A percentile compares a stretch with the other conserved stretches of the same genome.
phyloP scores from a whole-genome alignment of 2,329 filamentous ascomycete species.

The Endocalyx cinctus region DNA sequence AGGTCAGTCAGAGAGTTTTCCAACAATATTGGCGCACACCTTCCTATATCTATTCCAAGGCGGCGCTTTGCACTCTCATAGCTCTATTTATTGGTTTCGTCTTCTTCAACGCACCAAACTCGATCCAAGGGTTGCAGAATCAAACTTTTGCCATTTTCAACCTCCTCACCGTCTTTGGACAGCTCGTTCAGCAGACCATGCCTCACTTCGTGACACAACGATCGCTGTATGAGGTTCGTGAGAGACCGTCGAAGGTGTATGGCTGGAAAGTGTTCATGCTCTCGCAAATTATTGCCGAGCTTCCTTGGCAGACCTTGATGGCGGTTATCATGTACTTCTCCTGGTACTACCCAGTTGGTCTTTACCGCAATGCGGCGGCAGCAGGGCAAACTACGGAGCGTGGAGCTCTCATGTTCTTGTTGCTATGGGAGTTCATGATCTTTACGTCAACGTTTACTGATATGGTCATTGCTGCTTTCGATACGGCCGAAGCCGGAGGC shows the following conservation, averaged over 20 bases:
- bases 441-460: constrained; percentile 79
- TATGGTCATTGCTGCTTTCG: constrained; percentile 71
- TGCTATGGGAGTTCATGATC: constrained; percentile 69
- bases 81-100: constrained; percentile 79
- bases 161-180: constrained; percentile 75
- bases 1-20: constrained; percentile 72
- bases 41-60: constrained; percentile 83
- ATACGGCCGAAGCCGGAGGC: constrained; percentile 68
- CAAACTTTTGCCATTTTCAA: constrained; percentile 86
- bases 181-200: constrained; percentile 77
- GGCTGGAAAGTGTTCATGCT: constrained; percentile 83
- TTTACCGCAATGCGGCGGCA: constrained; percentile 63
- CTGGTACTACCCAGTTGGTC: constrained; percentile 83
- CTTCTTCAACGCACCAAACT: constrained; percentile 68
- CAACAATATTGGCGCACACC: constrained; percentile 91
- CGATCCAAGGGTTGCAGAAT: constrained; percentile 75
- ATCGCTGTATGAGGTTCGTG: constrained; percentile 77
- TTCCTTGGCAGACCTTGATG: constrained; percentile 79
- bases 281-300: constrained; percentile 75
- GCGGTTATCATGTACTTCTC: constrained; percentile 71
- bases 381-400: constrained; percentile 61
- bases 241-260: constrained; percentile 80
- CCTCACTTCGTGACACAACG: constrained; percentile 81
- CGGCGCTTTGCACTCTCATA: constrained; percentile 58
- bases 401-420: constrained; percentile 74